Conservation (phyloP, 768 basidiomycete species). For the Podaxis carcinomalis region DNA sequence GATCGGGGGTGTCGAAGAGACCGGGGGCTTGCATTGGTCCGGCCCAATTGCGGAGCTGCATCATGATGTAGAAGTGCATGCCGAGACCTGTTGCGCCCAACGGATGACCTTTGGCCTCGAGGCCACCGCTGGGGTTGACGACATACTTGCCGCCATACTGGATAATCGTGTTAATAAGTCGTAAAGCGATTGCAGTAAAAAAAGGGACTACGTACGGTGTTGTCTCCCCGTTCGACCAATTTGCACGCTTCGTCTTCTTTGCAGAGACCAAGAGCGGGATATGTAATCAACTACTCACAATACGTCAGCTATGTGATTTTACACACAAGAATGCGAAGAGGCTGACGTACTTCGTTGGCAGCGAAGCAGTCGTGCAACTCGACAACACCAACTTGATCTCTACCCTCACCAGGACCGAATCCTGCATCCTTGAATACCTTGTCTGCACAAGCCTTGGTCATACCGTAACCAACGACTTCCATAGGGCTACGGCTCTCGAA, state of each 20-base stretch:
- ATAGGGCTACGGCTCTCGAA: conserved; percentile 70
- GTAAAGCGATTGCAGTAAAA: background rate
- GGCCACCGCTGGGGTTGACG: conserved; percentile 79
- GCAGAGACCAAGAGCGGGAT: conserved; percentile 77
- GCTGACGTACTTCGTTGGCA: conserved; percentile 59
- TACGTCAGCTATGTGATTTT: background rate
- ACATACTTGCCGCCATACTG: conserved; percentile 85
- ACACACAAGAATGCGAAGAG: background rate
- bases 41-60: conserved; percentile 79
- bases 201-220: conserved; percentile 51
- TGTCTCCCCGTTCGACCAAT: conserved; percentile 71
- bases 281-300: conserved; percentile 61
- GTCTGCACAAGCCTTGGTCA: conserved; percentile 68
- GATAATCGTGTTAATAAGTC: background rate
- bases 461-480: conserved; percentile 77
- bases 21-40: conserved; percentile 81
- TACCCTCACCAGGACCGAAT: conserved; percentile 54
- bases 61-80: conserved; percentile 86
- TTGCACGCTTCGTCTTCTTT: conserved; percentile 62
- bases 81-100: conserved; percentile 79
- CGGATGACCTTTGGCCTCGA: conserved; percentile 88
- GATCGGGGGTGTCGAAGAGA: conserved; percentile 57
- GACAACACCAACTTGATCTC: conserved; percentile 77
- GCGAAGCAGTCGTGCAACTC: conserved; percentile 89
- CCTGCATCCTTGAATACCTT: conserved; percentile 70